A percentile compares a stretch with the other conserved stretches of the same genome.
Evolutionary conservation across 306 rosid genomes (phyloP).

Genomic region (Alnus glutinosa): DNA sequence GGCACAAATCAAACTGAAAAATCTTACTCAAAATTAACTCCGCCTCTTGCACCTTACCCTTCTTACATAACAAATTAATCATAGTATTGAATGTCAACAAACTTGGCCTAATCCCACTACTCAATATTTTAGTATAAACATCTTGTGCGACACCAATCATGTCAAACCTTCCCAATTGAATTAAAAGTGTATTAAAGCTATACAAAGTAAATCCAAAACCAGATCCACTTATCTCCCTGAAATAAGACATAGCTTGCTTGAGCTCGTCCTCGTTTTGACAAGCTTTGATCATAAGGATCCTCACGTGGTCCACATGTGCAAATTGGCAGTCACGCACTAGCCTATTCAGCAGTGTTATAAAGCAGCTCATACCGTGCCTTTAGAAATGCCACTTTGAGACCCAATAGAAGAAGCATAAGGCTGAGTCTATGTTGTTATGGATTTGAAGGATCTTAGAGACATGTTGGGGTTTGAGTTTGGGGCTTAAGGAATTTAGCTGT

Average conservation of each 20-base stretch:
- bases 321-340: conserved; percentile 30
- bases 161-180: conserved; percentile 46
- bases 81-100: conserved; percentile 42
- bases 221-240: conserved; percentile 22
- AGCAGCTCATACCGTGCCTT: conserved; percentile 36
- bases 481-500: conserved; percentile 28
- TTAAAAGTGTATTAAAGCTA: conserved; percentile 47
- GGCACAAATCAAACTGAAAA: conserved; percentile 33
- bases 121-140: conserved; percentile 32
- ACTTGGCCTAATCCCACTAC: conserved; percentile 37
- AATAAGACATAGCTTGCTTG: conserved; percentile 29
- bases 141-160: conserved; percentile 37
- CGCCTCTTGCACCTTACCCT: conserved; percentile 41
- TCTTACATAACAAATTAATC: conserved; percentile 44
- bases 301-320: conserved; percentile 39
- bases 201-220: conserved; percentile 42
- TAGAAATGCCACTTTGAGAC: conserved; percentile 25
- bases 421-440: conserved; percentile 32
- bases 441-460: conserved; percentile 31
- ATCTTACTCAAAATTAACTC: conserved; percentile 34
- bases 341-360: conserved; percentile 39
- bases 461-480: conserved; percentile 28
- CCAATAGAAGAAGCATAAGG: conserved; percentile 47
- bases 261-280: conserved; percentile 38
- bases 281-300: conserved; percentile 43